These are phyloP conservation scores for Lophiotrema nucula DNA, from an alignment of 495 filamentous ascomycete species.

Conservation along the genomic window DNA sequence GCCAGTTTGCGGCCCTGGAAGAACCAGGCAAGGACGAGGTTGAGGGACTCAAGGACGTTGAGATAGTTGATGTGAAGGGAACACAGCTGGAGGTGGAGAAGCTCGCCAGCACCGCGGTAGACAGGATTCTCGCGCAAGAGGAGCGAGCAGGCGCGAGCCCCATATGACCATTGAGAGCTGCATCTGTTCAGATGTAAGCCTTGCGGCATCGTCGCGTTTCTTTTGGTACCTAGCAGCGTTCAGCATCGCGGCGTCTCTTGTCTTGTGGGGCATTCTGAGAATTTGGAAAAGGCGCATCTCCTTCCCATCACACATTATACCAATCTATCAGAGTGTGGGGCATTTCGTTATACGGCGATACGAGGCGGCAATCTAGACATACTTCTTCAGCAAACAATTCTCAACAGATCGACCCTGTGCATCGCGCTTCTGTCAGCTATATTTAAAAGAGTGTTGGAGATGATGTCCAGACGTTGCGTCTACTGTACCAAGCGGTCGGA, in stretches of 20 bases:
- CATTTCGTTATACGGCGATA: background rate
- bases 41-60: constrained; percentile 58
- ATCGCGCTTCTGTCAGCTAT: too few relatives aligned
- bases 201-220: background rate
- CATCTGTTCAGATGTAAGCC: background rate
- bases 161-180: background rate
- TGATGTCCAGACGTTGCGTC: constrained; percentile 13
- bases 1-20: constrained; percentile 83
- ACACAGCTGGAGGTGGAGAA: constrained; percentile 64
- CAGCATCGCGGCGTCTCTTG: constrained; percentile 18
- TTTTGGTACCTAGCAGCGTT: constrained; percentile 11
- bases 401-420: too few relatives aligned
- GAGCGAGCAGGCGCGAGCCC: too few relatives aligned
- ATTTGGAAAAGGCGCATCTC: constrained; percentile 25
- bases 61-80: constrained; percentile 75
- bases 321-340: constrained; percentile 10
- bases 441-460: too few relatives aligned
- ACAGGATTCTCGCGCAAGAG: constrained; percentile 17
- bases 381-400: too few relatives aligned
- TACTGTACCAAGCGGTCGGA: constrained; percentile 11
- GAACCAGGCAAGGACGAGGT: constrained; percentile 72
- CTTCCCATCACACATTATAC: constrained; percentile 27
- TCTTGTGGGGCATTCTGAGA: constrained; percentile 5
- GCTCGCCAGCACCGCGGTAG: constrained; percentile 45
- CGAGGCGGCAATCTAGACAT: background rate